These are phyloP conservation scores for Tripterygium wilfordii DNA, from an alignment of 177 flowering plant species.

Conservation along the genomic window DNA sequence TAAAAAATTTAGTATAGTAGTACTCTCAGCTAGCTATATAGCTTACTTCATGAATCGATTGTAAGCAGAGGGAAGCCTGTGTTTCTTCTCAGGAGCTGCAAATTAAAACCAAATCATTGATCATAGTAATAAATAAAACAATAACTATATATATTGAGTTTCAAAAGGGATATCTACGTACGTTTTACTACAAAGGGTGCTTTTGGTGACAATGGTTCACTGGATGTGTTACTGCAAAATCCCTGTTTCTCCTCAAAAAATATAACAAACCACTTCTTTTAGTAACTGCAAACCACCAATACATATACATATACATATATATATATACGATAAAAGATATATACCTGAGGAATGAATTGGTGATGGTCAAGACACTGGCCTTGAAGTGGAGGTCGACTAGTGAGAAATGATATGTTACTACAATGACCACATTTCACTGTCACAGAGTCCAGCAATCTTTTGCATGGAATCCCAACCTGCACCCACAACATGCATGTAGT, in stretches of 20 bases:
- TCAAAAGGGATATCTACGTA: conserved; percentile 10
- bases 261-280: too few species aligned
- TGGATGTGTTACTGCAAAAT: too few species aligned
- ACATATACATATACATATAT: too few species aligned
- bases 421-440: conserved; percentile 97
- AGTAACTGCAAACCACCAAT: too few species aligned
- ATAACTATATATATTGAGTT: background rate
- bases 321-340: too few species aligned
- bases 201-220: conserved; percentile 46
- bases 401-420: conserved; percentile 70
- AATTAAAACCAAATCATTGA: background rate
- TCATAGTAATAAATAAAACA: background rate
- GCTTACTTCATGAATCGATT: conserved; percentile 70
- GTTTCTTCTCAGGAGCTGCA: conserved; percentile 96
- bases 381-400: conserved; percentile 56
- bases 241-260: too few species aligned
- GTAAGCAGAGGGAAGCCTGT: conserved; percentile 95
- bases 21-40: background rate
- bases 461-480: conserved; percentile 89
- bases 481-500: background rate
- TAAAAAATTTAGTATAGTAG: too few species aligned
- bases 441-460: conserved; percentile 67
- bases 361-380: conserved; percentile 52
- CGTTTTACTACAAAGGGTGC: conserved; percentile 88
- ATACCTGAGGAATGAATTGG: conserved; percentile 35